Conservation (phyloP, 768 basidiomycete species). For the Dioszegia crocea region DNA sequence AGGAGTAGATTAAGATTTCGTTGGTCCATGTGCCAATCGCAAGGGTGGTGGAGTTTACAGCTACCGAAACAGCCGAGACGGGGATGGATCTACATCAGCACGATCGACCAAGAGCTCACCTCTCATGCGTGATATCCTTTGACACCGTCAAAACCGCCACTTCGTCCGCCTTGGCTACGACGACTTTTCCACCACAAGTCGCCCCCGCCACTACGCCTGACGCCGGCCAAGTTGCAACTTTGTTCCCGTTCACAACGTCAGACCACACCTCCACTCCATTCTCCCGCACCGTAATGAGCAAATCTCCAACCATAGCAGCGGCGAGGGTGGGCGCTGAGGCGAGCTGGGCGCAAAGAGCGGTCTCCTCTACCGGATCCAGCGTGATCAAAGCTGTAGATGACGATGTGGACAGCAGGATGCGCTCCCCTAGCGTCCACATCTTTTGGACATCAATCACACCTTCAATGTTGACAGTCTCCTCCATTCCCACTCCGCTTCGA, state of each 20-base stretch:
- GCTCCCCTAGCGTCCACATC: slow-evolving; percentile 26
- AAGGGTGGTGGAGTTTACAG: slow-evolving; percentile 7
- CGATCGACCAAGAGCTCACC: neutral
- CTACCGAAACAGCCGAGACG: slow-evolving; percentile 9
- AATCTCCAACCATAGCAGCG: slow-evolving; percentile 20
- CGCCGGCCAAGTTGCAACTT: slow-evolving; percentile 2
- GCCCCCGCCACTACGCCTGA: slow-evolving; percentile 3
- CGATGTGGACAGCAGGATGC: slow-evolving; percentile 17
- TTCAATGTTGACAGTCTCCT: slow-evolving; percentile 27
- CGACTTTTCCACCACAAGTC: neutral
- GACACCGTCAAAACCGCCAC: neutral
- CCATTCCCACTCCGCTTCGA: slow-evolving; percentile 45
- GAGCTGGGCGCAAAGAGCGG: slow-evolving; percentile 10
- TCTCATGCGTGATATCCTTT: neutral
- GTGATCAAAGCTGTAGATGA: slow-evolving; percentile 19
- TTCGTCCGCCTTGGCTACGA: neutral
- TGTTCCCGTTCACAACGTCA: slow-evolving; percentile 11
- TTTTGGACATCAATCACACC: slow-evolving; percentile 31
- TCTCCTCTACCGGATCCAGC: slow-evolving; percentile 2
- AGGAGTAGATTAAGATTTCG: slow-evolving; percentile 31
- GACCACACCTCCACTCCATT: slow-evolving; percentile 24
- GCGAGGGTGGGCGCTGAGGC: slow-evolving; percentile 25
- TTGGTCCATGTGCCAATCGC: slow-evolving; percentile 36
- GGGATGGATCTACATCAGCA: neutral
- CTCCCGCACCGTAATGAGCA: slow-evolving; percentile 24